phyloP scores from a whole-genome alignment of 352 stramenopile species.

The Pythium aphanidermatum region DNA sequence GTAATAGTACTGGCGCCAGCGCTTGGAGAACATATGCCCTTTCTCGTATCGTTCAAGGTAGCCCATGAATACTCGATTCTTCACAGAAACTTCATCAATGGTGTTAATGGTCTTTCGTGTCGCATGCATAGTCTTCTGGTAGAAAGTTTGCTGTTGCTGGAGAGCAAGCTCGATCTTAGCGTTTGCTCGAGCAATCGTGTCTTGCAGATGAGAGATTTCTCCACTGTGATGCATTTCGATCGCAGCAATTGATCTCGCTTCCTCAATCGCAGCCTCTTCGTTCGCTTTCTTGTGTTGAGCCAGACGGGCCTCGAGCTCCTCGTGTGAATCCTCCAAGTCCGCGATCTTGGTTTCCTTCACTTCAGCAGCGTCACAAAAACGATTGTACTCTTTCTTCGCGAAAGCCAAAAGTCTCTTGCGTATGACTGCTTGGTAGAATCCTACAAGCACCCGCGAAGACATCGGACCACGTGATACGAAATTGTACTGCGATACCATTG shows the following conservation, averaged over 20 bases:
- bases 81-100: conserved; percentile 59
- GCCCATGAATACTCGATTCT: conserved; percentile 55
- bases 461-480: conserved; percentile 60
- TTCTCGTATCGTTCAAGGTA: conserved; percentile 79
- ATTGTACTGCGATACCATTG: conserved; percentile 74
- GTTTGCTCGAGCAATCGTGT: conserved; percentile 30
- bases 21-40: conserved; percentile 60
- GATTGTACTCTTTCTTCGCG: conserved; percentile 50
- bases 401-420: conserved; percentile 38
- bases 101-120: conserved; percentile 73
- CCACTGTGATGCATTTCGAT: conserved; percentile 39
- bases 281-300: conserved; percentile 39
- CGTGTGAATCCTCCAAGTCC: conserved; percentile 40
- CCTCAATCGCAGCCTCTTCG: conserved; percentile 40
- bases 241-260: conserved; percentile 37
- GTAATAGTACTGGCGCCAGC: conserved; percentile 77
- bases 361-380: conserved; percentile 46
- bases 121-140: conserved; percentile 73
- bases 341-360: conserved; percentile 39
- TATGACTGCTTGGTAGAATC: conserved; percentile 53
- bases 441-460: conserved; percentile 38
- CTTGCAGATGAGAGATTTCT: conserved; percentile 31
- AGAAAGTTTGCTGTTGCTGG: conserved; percentile 53
- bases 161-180: conserved; percentile 43
- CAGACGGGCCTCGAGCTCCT: conserved; percentile 43